phyloP scores from a whole-genome alignment of 495 filamentous ascomycete species.

The Penicillium silybi region DNA sequence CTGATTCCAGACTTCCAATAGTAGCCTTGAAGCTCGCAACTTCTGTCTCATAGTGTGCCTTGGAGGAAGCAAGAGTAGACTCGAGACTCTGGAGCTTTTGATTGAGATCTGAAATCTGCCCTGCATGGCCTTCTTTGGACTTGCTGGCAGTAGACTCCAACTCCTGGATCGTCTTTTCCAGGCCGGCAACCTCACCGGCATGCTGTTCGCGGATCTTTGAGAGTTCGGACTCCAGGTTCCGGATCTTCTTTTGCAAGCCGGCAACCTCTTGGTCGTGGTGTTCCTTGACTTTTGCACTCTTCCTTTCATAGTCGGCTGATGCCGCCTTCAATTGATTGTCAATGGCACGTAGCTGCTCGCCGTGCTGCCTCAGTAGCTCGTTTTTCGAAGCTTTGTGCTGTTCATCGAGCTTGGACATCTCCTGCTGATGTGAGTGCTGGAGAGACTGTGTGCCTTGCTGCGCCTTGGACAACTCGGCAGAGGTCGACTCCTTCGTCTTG shows the following conservation, averaged over 20 bases:
- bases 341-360: conserved; percentile 45
- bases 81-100: conserved; percentile 51
- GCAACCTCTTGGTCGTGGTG: conserved; percentile 60
- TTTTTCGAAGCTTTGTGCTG: conserved; percentile 42
- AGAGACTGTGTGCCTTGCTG: conserved; percentile 68
- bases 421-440: conserved; percentile 64
- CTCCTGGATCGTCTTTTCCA: conserved; percentile 54
- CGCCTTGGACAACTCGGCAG: conserved; percentile 60
- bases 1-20: conserved; percentile 51
- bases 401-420: conserved; percentile 45
- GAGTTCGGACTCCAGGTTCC: conserved; percentile 55
- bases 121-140: conserved; percentile 34
- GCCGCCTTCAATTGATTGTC: conserved; percentile 45
- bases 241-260: conserved; percentile 57
- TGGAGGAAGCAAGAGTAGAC: conserved; percentile 52
- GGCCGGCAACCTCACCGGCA: conserved; percentile 52
- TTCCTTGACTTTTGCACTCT: conserved; percentile 40
- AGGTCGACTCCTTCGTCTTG: conserved; percentile 62
- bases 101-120: conserved; percentile 33
- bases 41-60: conserved; percentile 56
- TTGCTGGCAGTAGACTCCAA: conserved; percentile 18
- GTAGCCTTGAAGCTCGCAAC: conserved; percentile 52
- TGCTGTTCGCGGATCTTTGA: conserved; percentile 53
- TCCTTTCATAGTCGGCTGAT: conserved; percentile 48
- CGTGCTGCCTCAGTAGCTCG: conserved; percentile 45